Base-by-base conservation (phyloP, 371 early-diverging fungal species). In the Lichtheimia hyalospora region DNA sequence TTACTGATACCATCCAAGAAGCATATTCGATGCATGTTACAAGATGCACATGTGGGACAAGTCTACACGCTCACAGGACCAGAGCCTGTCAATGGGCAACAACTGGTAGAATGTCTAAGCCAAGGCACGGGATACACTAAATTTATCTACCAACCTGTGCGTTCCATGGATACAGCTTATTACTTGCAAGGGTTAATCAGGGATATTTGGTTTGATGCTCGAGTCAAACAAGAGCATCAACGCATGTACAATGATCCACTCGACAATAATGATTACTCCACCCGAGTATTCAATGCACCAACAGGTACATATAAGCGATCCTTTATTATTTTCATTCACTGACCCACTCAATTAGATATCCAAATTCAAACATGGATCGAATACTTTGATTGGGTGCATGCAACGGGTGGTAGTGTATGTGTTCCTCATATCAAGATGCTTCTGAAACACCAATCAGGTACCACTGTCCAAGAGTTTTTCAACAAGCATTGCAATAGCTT, bases 151-250 rank as follows among this genome's bases (percentile, higher is more conserved):
- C 58, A 60, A 14, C 52, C 23, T 42, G 54, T 49, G 16, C 75
- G 75, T 15, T 50, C 64, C 12, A 74, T 78, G 75, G 78, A 78
- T 49, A 57, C 69, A 3, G 50, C 42, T 0, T 73, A 63, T 28
- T 78, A 78, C 49, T 44, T 78, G 13, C 39, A 64, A 16, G 60
- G 65, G 10, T 50, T 78, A 7, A 39, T 60, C 3, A 61, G 50
- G 18, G 68, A 78, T 42, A 73, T 78, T 20, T 74, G 75, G 75
- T 74, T 74, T 50, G 71, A 78, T 60, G 73, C 73, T 13, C 68
- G 78, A 18, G 27, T 78, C 41, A 78, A 78, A 52, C 69, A 62
- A 16, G 78, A 78, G 46, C 49, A 52, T 5, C 50, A 60, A 1
- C 62, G 63, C 42, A 61, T 65, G 1, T 77, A 72, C 27, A 57